Percentiles rank a stretch among this genome's conserved stretches.
These are phyloP conservation scores for Globisporangium nodosum DNA, from an alignment of 352 stramenopile species.

Conservation along the genomic window DNA sequence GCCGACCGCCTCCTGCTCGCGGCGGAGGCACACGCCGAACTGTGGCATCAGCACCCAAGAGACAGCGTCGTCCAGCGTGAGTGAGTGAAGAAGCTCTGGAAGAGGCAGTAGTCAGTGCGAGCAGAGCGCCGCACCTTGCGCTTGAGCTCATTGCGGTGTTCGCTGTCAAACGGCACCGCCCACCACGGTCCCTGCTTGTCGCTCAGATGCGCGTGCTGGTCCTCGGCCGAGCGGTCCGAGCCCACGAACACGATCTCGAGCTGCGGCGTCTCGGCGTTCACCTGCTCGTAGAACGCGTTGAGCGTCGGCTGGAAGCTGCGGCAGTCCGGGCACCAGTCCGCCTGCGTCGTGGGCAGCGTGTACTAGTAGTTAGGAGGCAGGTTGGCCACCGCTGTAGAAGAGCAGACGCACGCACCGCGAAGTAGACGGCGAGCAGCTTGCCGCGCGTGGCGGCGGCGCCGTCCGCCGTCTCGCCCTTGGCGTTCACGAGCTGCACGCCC, in stretches of 20 bases:
- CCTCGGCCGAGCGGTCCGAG: slow-evolving; percentile 52
- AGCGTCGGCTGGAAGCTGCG: slow-evolving; percentile 67
- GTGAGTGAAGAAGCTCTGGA: too few relatives aligned
- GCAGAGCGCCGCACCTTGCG: slow-evolving; percentile 41
- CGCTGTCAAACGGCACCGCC: slow-evolving; percentile 63
- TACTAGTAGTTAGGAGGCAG: too few relatives aligned
- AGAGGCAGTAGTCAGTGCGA: too few relatives aligned
- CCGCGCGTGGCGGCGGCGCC: slow-evolving; percentile 37
- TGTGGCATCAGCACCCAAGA: slow-evolving; percentile 2
- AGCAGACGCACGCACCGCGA: slow-evolving; percentile 29
- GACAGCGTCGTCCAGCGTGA: too few relatives aligned
- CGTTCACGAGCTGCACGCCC: slow-evolving; percentile 53
- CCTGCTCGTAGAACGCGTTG: slow-evolving; percentile 64
- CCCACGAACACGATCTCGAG: slow-evolving; percentile 79
- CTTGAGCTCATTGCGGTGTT: slow-evolving; percentile 66
- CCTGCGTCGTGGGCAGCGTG: slow-evolving; percentile 18
- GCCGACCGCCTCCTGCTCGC: slow-evolving; percentile 39
- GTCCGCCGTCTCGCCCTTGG: slow-evolving; percentile 36
- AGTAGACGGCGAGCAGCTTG: slow-evolving; percentile 74
- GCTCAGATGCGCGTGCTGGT: slow-evolving; percentile 57
- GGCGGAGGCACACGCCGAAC: slow-evolving; percentile 70
- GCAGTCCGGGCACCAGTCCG: slow-evolving; percentile 83
- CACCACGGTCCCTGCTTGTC: slow-evolving; percentile 77
- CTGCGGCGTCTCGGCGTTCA: slow-evolving; percentile 28
- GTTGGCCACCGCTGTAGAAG: too few relatives aligned